Evolutionary conservation across 805 yeast species (phyloP).

Genomic region (Metschnikowia baotianmanensis): DNA sequence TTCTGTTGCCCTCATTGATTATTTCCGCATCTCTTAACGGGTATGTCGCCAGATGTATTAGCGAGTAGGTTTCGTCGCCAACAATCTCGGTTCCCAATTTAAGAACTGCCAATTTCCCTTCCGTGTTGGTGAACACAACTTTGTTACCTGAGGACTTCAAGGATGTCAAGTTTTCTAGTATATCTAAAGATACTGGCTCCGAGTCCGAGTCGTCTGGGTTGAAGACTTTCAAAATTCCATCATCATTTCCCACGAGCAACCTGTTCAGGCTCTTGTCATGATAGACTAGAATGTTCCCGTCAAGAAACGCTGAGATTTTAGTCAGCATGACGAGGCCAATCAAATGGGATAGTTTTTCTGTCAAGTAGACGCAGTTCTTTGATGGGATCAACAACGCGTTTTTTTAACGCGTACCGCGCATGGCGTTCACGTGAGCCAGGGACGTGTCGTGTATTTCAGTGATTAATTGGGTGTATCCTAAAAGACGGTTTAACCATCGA

Average conservation of each 20-base stretch:
- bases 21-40: slow-evolving; percentile 53
- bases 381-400: background rate
- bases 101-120: slow-evolving; percentile 36
- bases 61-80: slow-evolving; percentile 34
- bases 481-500: background rate
- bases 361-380: background rate
- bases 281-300: slow-evolving; percentile 38
- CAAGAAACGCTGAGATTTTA: slow-evolving; percentile 38
- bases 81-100: slow-evolving; percentile 1
- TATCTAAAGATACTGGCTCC: slow-evolving; percentile 61
- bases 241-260: slow-evolving; percentile 53
- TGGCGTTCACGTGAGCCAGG: background rate
- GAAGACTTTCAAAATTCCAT: slow-evolving; percentile 53
- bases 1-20: slow-evolving; percentile 59
- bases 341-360: background rate
- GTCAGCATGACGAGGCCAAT: slow-evolving; percentile 20
- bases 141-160: slow-evolving; percentile 26
- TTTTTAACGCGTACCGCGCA: slow-evolving; percentile 2
- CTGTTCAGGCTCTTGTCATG: slow-evolving; percentile 24
- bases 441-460: background rate
- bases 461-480: background rate
- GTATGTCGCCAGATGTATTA: slow-evolving; percentile 44
- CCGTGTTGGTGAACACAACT: slow-evolving; percentile 35
- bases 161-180: slow-evolving; percentile 45
- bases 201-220: slow-evolving; percentile 46